phyloP scores from a whole-genome alignment of 768 basidiomycete genomes.

The Termitomyces bulborhizus region DNA sequence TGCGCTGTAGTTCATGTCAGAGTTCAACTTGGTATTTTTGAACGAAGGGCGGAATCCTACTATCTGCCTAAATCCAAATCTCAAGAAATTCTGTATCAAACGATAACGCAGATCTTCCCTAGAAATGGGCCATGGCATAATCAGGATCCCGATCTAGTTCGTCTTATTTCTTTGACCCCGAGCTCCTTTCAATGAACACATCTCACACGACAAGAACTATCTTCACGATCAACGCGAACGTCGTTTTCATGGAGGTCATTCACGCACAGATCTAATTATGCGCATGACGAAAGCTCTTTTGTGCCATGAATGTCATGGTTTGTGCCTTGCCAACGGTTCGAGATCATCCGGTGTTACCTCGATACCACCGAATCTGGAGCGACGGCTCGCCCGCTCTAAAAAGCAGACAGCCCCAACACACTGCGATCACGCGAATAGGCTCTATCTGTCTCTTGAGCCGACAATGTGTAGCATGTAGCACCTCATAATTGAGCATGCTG shows the following conservation, averaged over 20 bases:
- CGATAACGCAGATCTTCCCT: conserved; percentile 1
- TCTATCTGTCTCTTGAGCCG: background rate
- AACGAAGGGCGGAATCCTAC: background rate
- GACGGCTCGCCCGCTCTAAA: background rate
- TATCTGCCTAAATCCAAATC: too few species aligned
- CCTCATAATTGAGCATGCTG: too few species aligned
- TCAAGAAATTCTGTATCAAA: background rate
- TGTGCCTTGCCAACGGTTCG: conserved; percentile 28
- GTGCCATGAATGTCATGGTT: conserved; percentile 21
- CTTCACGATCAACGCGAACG: conserved; percentile 14
- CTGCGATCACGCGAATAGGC: background rate
- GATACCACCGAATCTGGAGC: background rate
- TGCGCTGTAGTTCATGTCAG: background rate
- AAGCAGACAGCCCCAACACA: background rate
- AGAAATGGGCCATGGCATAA: conserved; percentile 27
- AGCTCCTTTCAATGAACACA: conserved; percentile 18
- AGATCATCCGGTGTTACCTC: conserved; percentile 19
- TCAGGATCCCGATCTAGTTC: conserved; percentile 25
- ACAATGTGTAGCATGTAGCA: too few species aligned
- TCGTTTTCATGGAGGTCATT: conserved; percentile 5
- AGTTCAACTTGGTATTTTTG: background rate
- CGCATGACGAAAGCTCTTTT: conserved; percentile 24
- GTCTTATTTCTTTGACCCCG: conserved; percentile 26
- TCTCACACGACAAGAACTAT: conserved; percentile 21
- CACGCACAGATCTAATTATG: conserved; percentile 3